Evolutionary conservation across 345 rosid genomes (phyloP), one percentile per base, ranked within the genome.

Genomic region (Physaria fendleri): DNA sequence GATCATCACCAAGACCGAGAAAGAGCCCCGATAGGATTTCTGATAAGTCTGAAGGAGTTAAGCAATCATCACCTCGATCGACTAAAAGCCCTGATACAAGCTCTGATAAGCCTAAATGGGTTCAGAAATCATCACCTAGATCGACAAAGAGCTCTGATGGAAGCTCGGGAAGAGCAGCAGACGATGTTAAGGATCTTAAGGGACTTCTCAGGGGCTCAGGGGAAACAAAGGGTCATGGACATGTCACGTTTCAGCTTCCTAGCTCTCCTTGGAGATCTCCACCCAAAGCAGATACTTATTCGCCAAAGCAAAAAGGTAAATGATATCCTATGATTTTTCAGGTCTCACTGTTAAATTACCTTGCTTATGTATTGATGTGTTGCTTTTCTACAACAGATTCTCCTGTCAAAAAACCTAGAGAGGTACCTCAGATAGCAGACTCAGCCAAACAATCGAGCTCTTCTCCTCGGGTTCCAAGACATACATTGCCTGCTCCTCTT

Each of bases 231-330:
- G 13, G 58, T 62, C 53, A 63, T 1, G 59, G 64, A 4, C 74
- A 69, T 47, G 74, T 63, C 52, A 63, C 64, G 2, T 62, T 69
- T 62, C 57, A 54, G 38, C 74, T 63, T 62, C 69, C 62, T 46
- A 28, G 14, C 25, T 64, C 66, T 30, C 66, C 55, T 0, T 29
- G 29, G 28, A 51, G 27, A 30, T 59, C 61, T 59, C 48, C 55
- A 13, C 34, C 66, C 8, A 25, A 24, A 32, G 8, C 46, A 34
- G n/a, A 9, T 18, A 43, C 61, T 9, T 28, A 13, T 25, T 42
- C 10, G 17, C 41, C 59, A 51, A 68, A 68, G 21, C 72, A 24
- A 68, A 68, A 5, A 8, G 55, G 72, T 68, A 43, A 29, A 34
- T 18, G 6, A 34, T 34, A 1, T 51, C 47, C 51, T 54, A 24